Conservation (phyloP, 1,284 basidiomycete species). For the Melampsora abietis-canadensis region DNA sequence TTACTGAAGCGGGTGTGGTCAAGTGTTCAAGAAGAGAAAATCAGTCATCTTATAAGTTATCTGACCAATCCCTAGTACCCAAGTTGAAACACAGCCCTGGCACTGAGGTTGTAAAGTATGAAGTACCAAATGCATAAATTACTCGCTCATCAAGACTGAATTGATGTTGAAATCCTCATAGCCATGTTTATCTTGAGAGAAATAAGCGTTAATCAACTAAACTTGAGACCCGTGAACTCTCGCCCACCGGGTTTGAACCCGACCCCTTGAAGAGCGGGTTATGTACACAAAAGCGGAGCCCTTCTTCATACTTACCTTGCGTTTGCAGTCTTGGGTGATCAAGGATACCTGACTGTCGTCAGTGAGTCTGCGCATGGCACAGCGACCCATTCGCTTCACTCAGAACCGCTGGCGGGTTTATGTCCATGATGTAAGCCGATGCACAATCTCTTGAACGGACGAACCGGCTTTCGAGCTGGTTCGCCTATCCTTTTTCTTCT, state of each 20-base stretch:
- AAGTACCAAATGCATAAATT: too few species aligned
- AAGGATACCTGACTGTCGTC: constrained; percentile 44
- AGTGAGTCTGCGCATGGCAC: constrained; percentile 43
- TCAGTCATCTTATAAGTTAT: too few species aligned
- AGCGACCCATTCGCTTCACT: constrained; percentile 42
- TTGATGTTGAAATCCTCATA: too few species aligned
- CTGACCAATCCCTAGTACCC: too few species aligned
- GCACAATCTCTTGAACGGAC: constrained; percentile 44
- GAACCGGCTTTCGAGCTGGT: constrained; percentile 44
- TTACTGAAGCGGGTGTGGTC: too few species aligned
- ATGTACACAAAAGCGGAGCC: neutral
- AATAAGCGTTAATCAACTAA: too few species aligned
- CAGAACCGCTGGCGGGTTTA: constrained; percentile 39
- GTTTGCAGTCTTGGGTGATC: constrained; percentile 44
- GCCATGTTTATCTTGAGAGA: too few species aligned
- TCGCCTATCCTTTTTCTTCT: constrained; percentile 34
- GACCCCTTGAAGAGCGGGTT: neutral
- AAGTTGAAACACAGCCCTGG: too few species aligned
- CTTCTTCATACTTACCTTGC: constrained; percentile 44
- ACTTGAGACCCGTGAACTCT: too few species aligned
- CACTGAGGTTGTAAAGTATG: too few species aligned
- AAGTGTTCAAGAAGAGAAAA: too few species aligned
- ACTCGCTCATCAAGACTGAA: too few species aligned
- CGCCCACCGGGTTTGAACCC: neutral
- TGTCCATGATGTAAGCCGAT: constrained; percentile 44